Conservation (phyloP, 1,139 yeast genomes). For the Sugiyamaella grinbergsii region DNA sequence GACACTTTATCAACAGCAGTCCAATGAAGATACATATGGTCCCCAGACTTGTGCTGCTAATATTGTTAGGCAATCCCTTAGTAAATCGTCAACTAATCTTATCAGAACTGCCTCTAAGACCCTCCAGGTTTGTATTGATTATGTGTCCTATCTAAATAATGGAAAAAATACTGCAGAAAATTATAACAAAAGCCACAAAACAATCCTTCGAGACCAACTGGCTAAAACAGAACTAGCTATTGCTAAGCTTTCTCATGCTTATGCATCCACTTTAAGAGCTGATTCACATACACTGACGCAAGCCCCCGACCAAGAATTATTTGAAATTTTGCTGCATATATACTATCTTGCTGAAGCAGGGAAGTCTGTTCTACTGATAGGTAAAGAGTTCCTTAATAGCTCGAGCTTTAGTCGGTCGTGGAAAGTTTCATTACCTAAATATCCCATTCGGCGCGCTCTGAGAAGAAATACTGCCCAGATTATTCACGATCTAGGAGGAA, state of each 20-base stretch:
- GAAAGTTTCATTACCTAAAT: conserved; percentile 44
- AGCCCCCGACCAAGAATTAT: conserved; percentile 26
- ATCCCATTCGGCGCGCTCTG: conserved; percentile 48
- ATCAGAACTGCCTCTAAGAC: conserved; percentile 23
- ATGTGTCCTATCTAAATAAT: conserved; percentile 22
- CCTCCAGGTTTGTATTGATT: conserved; percentile 26
- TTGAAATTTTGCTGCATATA: conserved; percentile 29
- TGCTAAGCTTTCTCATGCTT: conserved; percentile 21
- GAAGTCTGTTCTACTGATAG: conserved; percentile 23
- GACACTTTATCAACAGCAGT: conserved; percentile 28
- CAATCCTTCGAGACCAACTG: conserved; percentile 5
- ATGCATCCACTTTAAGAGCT: conserved; percentile 17
- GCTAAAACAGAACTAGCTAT: conserved; percentile 18
- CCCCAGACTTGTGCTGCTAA: conserved; percentile 6
- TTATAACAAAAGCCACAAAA: conserved; percentile 4
- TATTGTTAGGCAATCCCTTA: conserved; percentile 9
- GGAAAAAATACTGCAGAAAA: conserved; percentile 14
- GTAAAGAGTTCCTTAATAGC: conserved; percentile 24
- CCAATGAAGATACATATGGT: neutral
- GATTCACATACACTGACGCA: conserved; percentile 10
- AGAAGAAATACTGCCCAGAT: conserved; percentile 48
- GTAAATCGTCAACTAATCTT: conserved; percentile 19
- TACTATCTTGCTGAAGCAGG: conserved; percentile 31
- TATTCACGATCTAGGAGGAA: conserved; percentile 52
- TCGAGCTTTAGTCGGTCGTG: conserved; percentile 34